Percentiles rank a stretch among this genome's conserved stretches.
Conservation (phyloP, 2,329 filamentous ascomycete genomes). For the Colletotrichum gloeosporioides region DNA sequence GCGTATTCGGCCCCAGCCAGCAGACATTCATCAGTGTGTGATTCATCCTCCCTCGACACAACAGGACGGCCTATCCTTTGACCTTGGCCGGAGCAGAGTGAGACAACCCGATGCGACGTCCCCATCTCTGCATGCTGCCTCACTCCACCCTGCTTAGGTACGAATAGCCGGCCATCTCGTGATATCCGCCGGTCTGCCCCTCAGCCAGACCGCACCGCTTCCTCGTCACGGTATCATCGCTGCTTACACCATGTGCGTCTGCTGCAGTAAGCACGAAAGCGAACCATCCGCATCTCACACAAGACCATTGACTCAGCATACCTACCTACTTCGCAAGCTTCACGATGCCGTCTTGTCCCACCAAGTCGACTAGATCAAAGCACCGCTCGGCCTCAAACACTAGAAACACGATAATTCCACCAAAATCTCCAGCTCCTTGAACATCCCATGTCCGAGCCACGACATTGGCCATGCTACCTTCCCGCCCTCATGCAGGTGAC, state of each 20-base stretch:
- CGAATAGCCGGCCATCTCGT: neutral
- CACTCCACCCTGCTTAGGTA: neutral
- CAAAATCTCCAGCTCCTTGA: neutral
- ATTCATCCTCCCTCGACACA: neutral
- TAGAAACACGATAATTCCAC: neutral
- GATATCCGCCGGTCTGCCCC: neutral
- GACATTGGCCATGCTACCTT: conserved; percentile 1
- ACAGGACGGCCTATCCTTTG: conserved; percentile 4
- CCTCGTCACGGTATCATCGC: conserved; percentile 5
- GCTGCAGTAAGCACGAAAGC: neutral
- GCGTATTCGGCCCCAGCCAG: neutral
- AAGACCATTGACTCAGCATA: neutral
- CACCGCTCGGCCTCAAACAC: neutral
- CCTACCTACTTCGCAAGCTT: neutral
- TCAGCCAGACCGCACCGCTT: neutral
- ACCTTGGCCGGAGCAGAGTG: neutral
- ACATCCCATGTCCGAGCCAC: conserved; percentile 2
- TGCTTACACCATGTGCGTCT: neutral
- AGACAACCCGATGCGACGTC: conserved; percentile 13
- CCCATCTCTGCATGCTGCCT: conserved; percentile 1
- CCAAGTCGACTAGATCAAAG: neutral
- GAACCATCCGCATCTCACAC: neutral
- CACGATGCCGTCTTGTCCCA: neutral
- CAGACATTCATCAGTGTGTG: neutral
- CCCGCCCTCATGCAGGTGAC: conserved; percentile 13